These are phyloP conservation scores for Trichoderma virens DNA, from an alignment of 495 filamentous ascomycete species.

Conservation along the genomic window DNA sequence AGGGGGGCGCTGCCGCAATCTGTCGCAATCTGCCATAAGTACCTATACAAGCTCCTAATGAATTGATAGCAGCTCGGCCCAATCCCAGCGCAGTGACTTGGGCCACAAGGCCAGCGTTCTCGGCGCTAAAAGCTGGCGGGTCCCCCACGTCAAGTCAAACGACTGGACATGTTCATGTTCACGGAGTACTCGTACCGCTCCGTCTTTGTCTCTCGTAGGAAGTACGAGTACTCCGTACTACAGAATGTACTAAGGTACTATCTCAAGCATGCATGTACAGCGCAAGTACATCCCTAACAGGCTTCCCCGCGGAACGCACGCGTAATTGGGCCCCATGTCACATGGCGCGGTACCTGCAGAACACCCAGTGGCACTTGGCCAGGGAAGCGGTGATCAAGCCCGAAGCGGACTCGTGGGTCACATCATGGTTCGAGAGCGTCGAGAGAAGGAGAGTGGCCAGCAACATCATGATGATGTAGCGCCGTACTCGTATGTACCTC, in stretches of 20 bases:
- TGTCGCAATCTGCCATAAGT: neutral
- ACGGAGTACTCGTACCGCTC: neutral
- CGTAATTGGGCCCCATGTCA: neutral
- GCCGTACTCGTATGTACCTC: neutral
- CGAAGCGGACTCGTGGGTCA: neutral
- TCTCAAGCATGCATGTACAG: too few species aligned
- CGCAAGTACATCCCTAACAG: constrained; percentile 3
- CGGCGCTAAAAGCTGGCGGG: constrained; percentile 6
- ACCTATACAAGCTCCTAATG: neutral
- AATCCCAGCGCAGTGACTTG: neutral
- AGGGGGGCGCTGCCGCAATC: neutral
- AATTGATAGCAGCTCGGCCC: too few species aligned
- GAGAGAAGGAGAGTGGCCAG: neutral
- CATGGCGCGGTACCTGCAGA: constrained; percentile 5
- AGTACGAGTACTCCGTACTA: too few species aligned
- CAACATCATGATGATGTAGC: neutral
- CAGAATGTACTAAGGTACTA: too few species aligned
- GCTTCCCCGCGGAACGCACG: constrained; percentile 6
- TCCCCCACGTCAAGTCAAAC: neutral
- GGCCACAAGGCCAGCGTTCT: neutral
- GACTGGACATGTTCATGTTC: neutral
- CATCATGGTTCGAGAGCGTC: neutral
- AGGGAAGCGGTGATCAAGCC: neutral
- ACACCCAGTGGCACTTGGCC: neutral
- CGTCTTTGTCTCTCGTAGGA: too few species aligned